These are phyloP conservation scores for Colletotrichum sp. DNA, from an alignment of 2,329 filamentous ascomycete species.

Conservation along the genomic window DNA sequence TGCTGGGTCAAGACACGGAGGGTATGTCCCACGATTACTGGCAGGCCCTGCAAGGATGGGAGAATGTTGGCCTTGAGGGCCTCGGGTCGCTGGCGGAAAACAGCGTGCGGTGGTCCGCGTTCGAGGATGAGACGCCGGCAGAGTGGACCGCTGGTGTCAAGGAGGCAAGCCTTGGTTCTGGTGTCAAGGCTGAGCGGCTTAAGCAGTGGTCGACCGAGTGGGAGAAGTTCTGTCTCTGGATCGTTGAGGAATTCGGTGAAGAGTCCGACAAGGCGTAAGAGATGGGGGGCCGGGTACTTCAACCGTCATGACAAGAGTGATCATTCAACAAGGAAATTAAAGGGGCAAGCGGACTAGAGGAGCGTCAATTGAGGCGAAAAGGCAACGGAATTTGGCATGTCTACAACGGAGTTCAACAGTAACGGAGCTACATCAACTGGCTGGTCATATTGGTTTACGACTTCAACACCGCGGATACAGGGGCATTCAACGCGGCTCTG, in stretches of 20 bases:
- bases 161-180: constrained; percentile 71
- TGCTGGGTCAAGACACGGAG: constrained; percentile 75
- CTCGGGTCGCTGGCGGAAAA: constrained; percentile 84
- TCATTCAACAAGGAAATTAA: neutral
- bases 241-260: constrained; percentile 71
- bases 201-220: constrained; percentile 77
- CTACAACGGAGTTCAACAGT: constrained; percentile 10
- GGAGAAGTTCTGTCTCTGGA: constrained; percentile 84
- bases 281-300: neutral
- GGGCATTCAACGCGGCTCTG: neutral
- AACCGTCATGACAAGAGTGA: neutral
- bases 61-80: constrained; percentile 81
- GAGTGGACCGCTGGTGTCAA: constrained; percentile 74
- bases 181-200: constrained; percentile 70
- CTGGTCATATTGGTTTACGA: neutral
- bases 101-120: constrained; percentile 81
- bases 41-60: constrained; percentile 83
- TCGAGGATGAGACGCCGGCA: constrained; percentile 72
- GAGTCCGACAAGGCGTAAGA: constrained; percentile 23
- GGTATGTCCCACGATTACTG: constrained; percentile 89
- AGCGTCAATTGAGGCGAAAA: neutral
- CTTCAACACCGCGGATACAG: neutral
- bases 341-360: neutral
- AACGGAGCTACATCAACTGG: neutral
- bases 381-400: neutral